Evolutionary conservation across 2,329 filamentous ascomycete species (phyloP), one percentile per base, ranked within the genome.

Genomic region (Lithohypha guttulata): DNA sequence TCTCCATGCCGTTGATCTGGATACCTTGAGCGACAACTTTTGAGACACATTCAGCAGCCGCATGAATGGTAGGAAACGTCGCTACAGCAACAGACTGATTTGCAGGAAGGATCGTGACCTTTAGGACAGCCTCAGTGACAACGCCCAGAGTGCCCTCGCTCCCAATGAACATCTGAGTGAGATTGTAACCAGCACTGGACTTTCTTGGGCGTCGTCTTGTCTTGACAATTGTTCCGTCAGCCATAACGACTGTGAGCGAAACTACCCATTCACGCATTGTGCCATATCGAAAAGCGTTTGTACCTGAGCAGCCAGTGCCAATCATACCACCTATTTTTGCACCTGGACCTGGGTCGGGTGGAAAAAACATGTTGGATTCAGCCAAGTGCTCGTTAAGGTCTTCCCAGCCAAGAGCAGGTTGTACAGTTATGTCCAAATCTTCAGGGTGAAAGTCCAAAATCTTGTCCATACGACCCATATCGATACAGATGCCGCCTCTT

Each of bases 251-350:
- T 0, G 86, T 94, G 49, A 94, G 63, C 39, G 75, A 81, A 15
- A 93, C 64, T 9, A 94, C 87, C 86, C 86, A 94, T 57, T 94
- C 86, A 46, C 84, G 79, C 85, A 94, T 94, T 2, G 86, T 94
- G 46, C 86, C 87, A 59, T 93, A 94, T 42, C 86, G 73, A 64
- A 93, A 93, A 11, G 86, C 80, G 58, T 94, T 94, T 10, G 86
- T 94, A 43, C 86, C 86, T 3, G 64, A 68, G 46, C 66, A 69
- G 31, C 65, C 65, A 7, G 66, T 69, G 7, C 65, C 65, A 8
- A 69, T 62, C 66, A 69, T 69, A 40, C 86, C 86, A 42, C 86
- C 86, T 52, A 95, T 94, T 79, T 84, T 84, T 45, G 86, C 86
- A 13, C 86, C 85, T 37, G 87, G 86, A 38, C 86, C 87, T 13